These are phyloP conservation scores for Telopea speciosissima DNA, from an alignment of 177 flowering plant genomes.

Conservation along the genomic window DNA sequence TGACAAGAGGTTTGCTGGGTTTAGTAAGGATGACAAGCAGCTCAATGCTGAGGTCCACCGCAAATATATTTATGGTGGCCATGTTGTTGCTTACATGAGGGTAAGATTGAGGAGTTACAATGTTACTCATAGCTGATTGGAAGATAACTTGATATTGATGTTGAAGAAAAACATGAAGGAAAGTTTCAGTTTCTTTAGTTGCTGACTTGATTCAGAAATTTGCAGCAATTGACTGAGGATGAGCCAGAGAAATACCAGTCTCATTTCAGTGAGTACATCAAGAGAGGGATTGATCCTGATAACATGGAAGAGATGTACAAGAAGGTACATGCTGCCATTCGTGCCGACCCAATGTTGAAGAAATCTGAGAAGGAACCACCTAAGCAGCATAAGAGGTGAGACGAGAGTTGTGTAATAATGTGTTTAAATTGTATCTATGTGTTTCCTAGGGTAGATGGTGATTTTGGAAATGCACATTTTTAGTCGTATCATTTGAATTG, in stretches of 20 bases:
- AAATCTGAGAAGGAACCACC: conserved; percentile 61
- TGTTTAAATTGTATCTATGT: too few relatives aligned
- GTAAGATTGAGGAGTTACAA: conserved; percentile 21
- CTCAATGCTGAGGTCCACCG: conserved; percentile 85
- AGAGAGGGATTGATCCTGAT: conserved; percentile 63
- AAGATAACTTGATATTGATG: not conserved
- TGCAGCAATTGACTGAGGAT: conserved; percentile 69
- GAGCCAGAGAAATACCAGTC: conserved; percentile 88
- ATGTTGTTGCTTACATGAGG: conserved; percentile 81
- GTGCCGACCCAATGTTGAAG: conserved; percentile 63
- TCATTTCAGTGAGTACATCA: conserved; percentile 65
- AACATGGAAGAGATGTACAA: conserved; percentile 60
- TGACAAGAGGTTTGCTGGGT: conserved; percentile 94
- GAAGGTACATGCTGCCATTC: conserved; percentile 88
- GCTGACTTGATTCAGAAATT: not conserved
- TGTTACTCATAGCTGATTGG: not conserved
- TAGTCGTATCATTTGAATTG: too few relatives aligned
- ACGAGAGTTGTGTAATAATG: not conserved
- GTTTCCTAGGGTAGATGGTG: too few relatives aligned
- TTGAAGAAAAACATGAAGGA: not conserved
- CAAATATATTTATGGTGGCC: conserved; percentile 85
- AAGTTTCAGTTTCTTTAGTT: not conserved
- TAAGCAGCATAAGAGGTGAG: conserved; percentile 73
- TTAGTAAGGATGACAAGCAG: conserved; percentile 55
- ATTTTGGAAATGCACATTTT: too few relatives aligned